A percentile compares a stretch with the other conserved stretches of the same genome.
phyloP scores from a whole-genome alignment of 305 asterid genomes.

The Andrographis paniculata region DNA sequence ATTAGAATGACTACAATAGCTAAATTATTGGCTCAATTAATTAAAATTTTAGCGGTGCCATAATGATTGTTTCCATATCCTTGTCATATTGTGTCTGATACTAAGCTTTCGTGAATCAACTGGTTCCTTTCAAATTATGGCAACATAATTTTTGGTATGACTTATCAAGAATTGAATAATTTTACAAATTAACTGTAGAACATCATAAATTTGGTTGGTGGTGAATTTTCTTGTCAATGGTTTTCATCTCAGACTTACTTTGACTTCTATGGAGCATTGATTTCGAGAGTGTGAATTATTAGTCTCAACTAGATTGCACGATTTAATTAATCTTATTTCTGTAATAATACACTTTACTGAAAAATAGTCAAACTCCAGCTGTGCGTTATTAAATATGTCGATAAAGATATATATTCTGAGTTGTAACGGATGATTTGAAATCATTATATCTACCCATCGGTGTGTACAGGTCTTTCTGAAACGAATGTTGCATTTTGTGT shows the following conservation, averaged over 20 bases:
- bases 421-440: background rate
- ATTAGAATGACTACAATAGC: too few species aligned
- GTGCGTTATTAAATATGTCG: constrained; percentile 1
- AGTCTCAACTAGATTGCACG: background rate
- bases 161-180: too few species aligned
- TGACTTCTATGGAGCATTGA: background rate
- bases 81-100: too few species aligned
- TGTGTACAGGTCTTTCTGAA: constrained; percentile 4
- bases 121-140: too few species aligned
- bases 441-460: constrained; percentile 3
- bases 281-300: too few species aligned
- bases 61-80: too few species aligned
- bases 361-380: constrained; percentile 12
- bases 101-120: too few species aligned
- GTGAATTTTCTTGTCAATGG: background rate
- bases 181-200: too few species aligned
- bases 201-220: background rate
- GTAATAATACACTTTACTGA: constrained; percentile 6
- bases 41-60: too few species aligned
- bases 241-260: background rate
- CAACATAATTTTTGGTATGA: too few species aligned
- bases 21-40: too few species aligned
- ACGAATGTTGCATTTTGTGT: constrained; percentile 5
- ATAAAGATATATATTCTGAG: background rate
- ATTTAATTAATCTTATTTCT: constrained; percentile 3